Evolutionary conservation across 2,329 filamentous ascomycete genomes (phyloP), one percentile per base, ranked within the genome.

Genomic region (Colletotrichum incanum): DNA sequence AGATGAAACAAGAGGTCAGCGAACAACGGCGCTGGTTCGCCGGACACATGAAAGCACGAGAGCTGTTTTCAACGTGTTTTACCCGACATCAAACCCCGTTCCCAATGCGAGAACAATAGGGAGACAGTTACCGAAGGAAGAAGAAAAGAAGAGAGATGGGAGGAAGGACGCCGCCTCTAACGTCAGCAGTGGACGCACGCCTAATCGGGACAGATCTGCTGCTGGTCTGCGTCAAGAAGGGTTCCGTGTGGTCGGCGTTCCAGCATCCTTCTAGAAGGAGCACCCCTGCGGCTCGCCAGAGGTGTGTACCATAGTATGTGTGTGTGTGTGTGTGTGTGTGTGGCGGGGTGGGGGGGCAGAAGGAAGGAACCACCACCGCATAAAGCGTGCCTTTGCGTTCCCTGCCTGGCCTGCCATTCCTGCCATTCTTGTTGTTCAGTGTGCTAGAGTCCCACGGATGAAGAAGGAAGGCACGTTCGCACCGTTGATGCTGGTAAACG

Each of bases 211-310:
- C 55, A 41, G 62, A 61, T 60, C 23, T 68, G 58, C 23, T 54
- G 56, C 5, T 43, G 65, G 58, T 58, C 59, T 72, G 59, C 69
- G 65, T 64, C 69, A 69, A 58, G 39, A 28, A 47, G 58, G 23
- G 58, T 64, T 68, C 69, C 65, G 65, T 72, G 56, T 64, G 69
- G 65, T n/a, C 18, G 58, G 59, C 41, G 39, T 70, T 72, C 65
- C 65, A 69, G 52, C 47, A 39, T 9, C 26, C 55, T 72, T 72
- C 70, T 72, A 72, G 65, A 72, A 72, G 65, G 70, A 55, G n/a
- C n/a, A 65, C 58, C 70, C 65, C 65, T 60, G 69, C n/a, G 60
- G 23, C 31, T 45, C 18, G 18, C 23, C 28, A 54, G 52, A 20
- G 11, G 34, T 23, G 47, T 6, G 9, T n/a, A n/a, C n/a, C n/a